Evolutionary conservation across 2,329 filamentous ascomycete species (phyloP).

Genomic region (Diplodia scrobiculata): DNA sequence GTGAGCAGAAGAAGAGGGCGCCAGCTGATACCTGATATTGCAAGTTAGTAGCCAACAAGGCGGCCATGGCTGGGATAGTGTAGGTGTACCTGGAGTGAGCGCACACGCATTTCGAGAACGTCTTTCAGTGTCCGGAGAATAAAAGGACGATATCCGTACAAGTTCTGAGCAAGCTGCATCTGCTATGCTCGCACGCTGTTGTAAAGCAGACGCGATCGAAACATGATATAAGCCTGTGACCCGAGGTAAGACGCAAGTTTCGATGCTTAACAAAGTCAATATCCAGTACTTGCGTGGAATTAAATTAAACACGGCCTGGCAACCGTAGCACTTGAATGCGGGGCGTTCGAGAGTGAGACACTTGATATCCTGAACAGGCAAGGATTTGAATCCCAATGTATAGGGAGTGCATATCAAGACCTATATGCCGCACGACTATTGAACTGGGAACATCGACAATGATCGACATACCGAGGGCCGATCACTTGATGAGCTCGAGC

Average conservation of each 20-base stretch:
- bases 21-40: background rate
- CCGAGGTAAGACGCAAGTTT: background rate
- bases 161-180: background rate
- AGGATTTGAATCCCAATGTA: background rate
- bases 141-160: background rate
- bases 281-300: background rate
- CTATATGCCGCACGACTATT: background rate
- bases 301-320: background rate
- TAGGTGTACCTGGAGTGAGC: background rate
- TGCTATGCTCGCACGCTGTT: background rate
- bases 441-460: background rate
- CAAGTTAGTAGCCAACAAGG: background rate
- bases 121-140: background rate
- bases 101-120: background rate
- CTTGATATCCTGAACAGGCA: background rate
- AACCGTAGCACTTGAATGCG: background rate
- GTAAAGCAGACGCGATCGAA: background rate
- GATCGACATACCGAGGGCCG: slow-evolving; percentile 11
- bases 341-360: slow-evolving; percentile 2
- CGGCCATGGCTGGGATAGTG: no score
- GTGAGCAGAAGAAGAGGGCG: background rate
- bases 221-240: background rate
- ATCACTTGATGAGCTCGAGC: background rate
- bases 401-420: background rate
- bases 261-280: slow-evolving; percentile 2